phyloP scores from a whole-genome alignment of 805 yeast genomes.

The Candida fluviatilis region DNA sequence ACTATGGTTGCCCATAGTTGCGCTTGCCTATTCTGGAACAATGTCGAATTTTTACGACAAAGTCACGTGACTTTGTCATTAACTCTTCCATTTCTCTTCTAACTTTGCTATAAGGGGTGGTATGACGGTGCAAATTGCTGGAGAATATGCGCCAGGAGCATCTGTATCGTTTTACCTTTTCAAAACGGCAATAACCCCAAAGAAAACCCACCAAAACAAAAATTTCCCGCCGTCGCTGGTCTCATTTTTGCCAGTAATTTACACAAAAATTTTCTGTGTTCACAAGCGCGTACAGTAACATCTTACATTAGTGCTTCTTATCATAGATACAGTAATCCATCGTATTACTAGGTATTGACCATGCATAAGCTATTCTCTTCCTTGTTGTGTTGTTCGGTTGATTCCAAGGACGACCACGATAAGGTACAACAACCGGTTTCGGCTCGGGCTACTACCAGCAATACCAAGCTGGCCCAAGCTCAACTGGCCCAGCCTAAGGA shows the following conservation, averaged over 20 bases:
- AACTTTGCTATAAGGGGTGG: background rate
- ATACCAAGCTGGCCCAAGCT: conserved; percentile 2
- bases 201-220: background rate
- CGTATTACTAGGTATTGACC: background rate
- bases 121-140: too few species aligned
- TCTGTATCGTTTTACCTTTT: too few species aligned
- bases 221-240: background rate
- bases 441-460: background rate
- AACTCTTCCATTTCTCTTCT: background rate
- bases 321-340: background rate
- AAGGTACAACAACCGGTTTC: conserved; percentile 17
- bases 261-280: conserved; percentile 1
- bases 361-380: conserved; percentile 31
- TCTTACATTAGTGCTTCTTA: background rate
- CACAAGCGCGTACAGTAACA: background rate
- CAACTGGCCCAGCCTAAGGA: conserved; percentile 11
- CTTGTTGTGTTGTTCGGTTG: conserved; percentile 37
- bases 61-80: background rate
- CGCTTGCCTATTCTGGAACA: too few species aligned
- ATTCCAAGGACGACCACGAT: conserved; percentile 29
- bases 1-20: too few species aligned
- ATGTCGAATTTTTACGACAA: background rate
- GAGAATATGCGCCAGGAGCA: too few species aligned
- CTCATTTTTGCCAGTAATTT: background rate
- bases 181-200: too few species aligned